A percentile compares a stretch with the other conserved stretches of the same genome.
These are phyloP conservation scores for Coemansia sp. DNA, from an alignment of 192 early-diverging fungal species.

Conservation along the genomic window DNA sequence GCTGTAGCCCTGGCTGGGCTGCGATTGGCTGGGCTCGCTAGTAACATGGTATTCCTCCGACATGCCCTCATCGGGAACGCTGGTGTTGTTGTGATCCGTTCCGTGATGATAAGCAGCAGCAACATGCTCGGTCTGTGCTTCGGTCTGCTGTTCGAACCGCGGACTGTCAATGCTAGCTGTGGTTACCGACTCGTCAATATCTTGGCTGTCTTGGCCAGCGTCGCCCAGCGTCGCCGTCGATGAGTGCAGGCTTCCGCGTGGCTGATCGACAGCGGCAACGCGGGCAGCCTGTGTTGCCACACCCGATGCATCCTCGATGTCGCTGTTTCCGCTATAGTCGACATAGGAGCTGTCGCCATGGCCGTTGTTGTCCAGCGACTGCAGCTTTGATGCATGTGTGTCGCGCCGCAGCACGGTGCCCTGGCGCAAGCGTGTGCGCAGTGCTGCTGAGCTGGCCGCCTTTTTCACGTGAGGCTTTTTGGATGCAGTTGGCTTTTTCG, in stretches of 20 bases:
- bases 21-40: neutral
- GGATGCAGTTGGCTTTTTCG: constrained; percentile 4
- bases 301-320: constrained; percentile 1
- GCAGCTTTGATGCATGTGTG: constrained; percentile 3
- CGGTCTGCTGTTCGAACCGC: neutral
- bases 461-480: constrained; percentile 34
- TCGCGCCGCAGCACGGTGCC: constrained; percentile 19
- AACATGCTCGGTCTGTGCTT: neutral
- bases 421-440: constrained; percentile 32
- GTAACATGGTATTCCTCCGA: neutral
- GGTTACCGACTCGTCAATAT: constrained; percentile 31
- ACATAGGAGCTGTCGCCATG: constrained; percentile 43
- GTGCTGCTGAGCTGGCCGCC: constrained; percentile 33
- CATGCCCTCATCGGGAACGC: neutral
- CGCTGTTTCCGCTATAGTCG: constrained; percentile 30
- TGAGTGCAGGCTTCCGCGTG: constrained; percentile 32
- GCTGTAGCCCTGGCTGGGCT: constrained; percentile 1
- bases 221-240: constrained; percentile 47
- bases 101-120: neutral
- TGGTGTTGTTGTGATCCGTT: neutral
- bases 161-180: constrained; percentile 47
- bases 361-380: neutral
- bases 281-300: neutral
- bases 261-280: constrained; percentile 1
- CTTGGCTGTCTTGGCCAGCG: constrained; percentile 17